Base-by-base conservation (phyloP, 2,329 filamentous ascomycete genomes). In the Sporothrix brunneoviolacea region DNA sequence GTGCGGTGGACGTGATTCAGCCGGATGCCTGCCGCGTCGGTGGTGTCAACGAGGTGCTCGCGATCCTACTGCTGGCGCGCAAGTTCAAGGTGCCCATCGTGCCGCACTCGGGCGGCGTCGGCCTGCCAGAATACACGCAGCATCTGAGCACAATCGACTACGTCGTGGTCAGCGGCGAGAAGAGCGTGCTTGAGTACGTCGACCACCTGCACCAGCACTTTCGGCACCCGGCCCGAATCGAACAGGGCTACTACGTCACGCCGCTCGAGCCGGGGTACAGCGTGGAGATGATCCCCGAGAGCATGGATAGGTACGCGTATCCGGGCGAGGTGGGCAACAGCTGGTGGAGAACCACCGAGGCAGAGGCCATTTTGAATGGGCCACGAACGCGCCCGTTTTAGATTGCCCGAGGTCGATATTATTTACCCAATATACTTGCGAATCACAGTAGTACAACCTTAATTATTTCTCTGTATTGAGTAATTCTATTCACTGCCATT, bases 151-250 rank as follows among this genome's bases (percentile, higher is more conserved):
- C 89, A 12, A 93, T 96, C 58, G 91, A 96, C 69, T 95, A 95
- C 61, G 87, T 95, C 4, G 85, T 84, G 38, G 88, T 95, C 1
- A 85, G 77, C 54, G 90, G 87, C 16, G 86, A 90, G 75, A 78
- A 82, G 63, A 88, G 83, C 21, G 80, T 95, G 41, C 72, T 95
- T 51, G 91, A 96, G 73, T 95, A 91, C 68, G 89, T 95, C 21
- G 90, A 95, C 65, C 88, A 95, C 68, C 70, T 95, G 62, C 91
- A 95, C 68, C 90, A 95, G 76, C 90, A 95, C 70, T 95, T 95
- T 66, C 72, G 88, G 62, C 79, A 95, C 67, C 90, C 90, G 1
- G 79, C 82, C 3, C 77, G 84, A 50, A 88, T 95, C 61, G 81
- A 83, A 69, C 83, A 90, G 58, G 91, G 90, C 4, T 93, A 89